Percentiles rank a stretch among this genome's conserved stretches.
These are phyloP conservation scores for Strobilomyces confusus DNA, from an alignment of 768 basidiomycete species.

Conservation along the genomic window DNA sequence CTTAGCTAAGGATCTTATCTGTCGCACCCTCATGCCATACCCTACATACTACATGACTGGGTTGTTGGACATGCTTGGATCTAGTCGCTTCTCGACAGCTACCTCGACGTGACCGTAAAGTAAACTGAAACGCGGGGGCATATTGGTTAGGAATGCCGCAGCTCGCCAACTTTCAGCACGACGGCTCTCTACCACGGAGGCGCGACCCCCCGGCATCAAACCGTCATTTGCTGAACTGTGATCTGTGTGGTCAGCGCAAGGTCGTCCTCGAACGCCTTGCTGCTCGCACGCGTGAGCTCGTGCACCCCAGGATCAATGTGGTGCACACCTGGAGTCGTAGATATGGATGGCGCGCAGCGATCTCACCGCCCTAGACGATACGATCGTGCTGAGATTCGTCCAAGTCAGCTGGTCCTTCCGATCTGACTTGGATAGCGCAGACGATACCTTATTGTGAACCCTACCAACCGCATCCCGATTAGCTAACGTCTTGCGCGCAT, in stretches of 20 bases:
- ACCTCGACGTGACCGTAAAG: too few relatives aligned
- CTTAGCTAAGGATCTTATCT: slow-evolving; percentile 8
- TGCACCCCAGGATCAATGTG: not conserved
- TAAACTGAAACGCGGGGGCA: too few relatives aligned
- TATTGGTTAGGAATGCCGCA: too few relatives aligned
- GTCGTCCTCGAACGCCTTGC: not conserved
- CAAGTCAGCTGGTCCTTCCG: not conserved
- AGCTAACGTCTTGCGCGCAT: not conserved
- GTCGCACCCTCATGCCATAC: too few relatives aligned
- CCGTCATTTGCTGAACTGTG: not conserved
- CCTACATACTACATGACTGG: too few relatives aligned
- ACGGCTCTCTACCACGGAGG: not conserved
- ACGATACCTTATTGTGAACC: slow-evolving; percentile 8
- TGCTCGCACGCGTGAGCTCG: slow-evolving; percentile 5
- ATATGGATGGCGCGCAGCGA: slow-evolving; percentile 1
- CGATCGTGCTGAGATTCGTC: slow-evolving; percentile 5
- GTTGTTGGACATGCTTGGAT: too few relatives aligned
- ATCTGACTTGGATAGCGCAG: not conserved
- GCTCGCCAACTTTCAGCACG: too few relatives aligned
- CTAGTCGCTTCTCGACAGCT: too few relatives aligned
- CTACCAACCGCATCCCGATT: slow-evolving; percentile 1
- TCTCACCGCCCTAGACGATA: slow-evolving; percentile 10
- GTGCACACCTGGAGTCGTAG: slow-evolving; percentile 1
- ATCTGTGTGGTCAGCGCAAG: slow-evolving; percentile 10
- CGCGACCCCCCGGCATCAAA: not conserved